These are phyloP conservation scores for Piper betle DNA, from an alignment of 164 flowering plant genomes.

Conservation along the genomic window DNA sequence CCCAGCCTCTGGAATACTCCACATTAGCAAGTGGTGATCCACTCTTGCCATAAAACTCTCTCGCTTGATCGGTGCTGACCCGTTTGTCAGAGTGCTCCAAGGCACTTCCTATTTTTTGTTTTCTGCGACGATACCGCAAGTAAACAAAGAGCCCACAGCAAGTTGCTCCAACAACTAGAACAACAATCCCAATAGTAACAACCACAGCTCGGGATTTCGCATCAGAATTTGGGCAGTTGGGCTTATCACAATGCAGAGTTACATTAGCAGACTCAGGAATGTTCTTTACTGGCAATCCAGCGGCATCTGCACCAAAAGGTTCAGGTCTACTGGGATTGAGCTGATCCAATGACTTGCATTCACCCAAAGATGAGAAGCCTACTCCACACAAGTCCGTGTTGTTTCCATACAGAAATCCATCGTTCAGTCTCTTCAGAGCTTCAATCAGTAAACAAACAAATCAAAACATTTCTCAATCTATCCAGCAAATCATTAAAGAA, in stretches of 20 bases:
- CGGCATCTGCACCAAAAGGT: slow-evolving; percentile 29
- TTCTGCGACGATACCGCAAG: slow-evolving; percentile 54
- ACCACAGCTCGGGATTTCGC: slow-evolving; percentile 23
- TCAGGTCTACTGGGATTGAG: slow-evolving; percentile 32
- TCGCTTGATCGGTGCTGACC: slow-evolving; percentile 53
- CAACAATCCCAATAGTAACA: slow-evolving; percentile 34
- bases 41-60: slow-evolving; percentile 47
- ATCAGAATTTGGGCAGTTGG: slow-evolving; percentile 18
- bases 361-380: slow-evolving; percentile 36
- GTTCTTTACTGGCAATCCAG: slow-evolving; percentile 15
- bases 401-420: slow-evolving; percentile 58
- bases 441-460: neutral
- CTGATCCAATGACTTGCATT: slow-evolving; percentile 26
- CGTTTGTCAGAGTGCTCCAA: slow-evolving; percentile 48
- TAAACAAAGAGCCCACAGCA: slow-evolving; percentile 33
- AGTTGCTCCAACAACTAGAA: slow-evolving; percentile 16
- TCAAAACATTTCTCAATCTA: neutral
- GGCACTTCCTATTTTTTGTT: slow-evolving; percentile 71
- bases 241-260: slow-evolving; percentile 22
- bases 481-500: neutral
- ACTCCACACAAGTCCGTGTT: slow-evolving; percentile 59
- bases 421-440: slow-evolving; percentile 44
- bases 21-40: slow-evolving; percentile 72
- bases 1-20: slow-evolving; percentile 92
- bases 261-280: slow-evolving; percentile 65